phyloP scores from a whole-genome alignment of 2,329 filamentous ascomycete species.

The Westerdykella sp. region DNA sequence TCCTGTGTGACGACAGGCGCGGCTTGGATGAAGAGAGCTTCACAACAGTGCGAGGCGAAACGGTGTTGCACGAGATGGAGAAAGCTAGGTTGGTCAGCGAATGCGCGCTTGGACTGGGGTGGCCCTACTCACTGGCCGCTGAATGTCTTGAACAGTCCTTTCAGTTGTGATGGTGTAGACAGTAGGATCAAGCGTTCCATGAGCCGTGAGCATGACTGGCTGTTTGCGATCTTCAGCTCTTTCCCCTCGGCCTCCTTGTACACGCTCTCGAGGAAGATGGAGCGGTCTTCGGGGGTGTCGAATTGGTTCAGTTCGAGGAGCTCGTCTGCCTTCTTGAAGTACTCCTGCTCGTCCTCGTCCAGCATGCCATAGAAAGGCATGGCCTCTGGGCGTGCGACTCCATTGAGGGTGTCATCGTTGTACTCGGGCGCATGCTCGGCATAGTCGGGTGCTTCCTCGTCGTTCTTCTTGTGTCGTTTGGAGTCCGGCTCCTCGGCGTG shows the following conservation, averaged over 20 bases:
- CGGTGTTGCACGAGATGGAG: slow-evolving; percentile 86
- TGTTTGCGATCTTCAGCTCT: slow-evolving; percentile 91
- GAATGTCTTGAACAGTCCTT: slow-evolving; percentile 79
- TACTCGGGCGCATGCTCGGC: slow-evolving; percentile 8
- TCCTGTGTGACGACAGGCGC: slow-evolving; percentile 75
- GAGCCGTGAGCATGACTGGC: slow-evolving; percentile 87
- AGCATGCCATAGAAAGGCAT: slow-evolving; percentile 88
- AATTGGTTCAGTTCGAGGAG: slow-evolving; percentile 88
- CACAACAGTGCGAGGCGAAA: slow-evolving; percentile 95
- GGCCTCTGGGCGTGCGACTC: slow-evolving; percentile 43
- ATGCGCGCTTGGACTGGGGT: slow-evolving; percentile 1
- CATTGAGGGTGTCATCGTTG: slow-evolving; percentile 24
- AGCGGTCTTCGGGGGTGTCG: slow-evolving; percentile 57
- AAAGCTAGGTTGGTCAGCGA: slow-evolving; percentile 49
- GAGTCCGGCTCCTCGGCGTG: slow-evolving; percentile 32
- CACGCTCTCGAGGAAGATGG: slow-evolving; percentile 63
- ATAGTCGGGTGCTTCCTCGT: slow-evolving; percentile 11
- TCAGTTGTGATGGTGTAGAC: slow-evolving; percentile 73
- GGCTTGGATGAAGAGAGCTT: slow-evolving; percentile 80
- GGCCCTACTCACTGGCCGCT: slow-evolving; percentile 56
- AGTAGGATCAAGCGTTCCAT: slow-evolving; percentile 87
- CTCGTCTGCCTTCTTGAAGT: slow-evolving; percentile 85
- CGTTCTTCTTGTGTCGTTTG: slow-evolving; percentile 32
- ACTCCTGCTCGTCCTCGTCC: slow-evolving; percentile 88
- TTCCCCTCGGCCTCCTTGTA: slow-evolving; percentile 84